Evolutionary conservation across 176 grass and related monocot species (phyloP).

Genomic region (Musa troglodytarum): DNA sequence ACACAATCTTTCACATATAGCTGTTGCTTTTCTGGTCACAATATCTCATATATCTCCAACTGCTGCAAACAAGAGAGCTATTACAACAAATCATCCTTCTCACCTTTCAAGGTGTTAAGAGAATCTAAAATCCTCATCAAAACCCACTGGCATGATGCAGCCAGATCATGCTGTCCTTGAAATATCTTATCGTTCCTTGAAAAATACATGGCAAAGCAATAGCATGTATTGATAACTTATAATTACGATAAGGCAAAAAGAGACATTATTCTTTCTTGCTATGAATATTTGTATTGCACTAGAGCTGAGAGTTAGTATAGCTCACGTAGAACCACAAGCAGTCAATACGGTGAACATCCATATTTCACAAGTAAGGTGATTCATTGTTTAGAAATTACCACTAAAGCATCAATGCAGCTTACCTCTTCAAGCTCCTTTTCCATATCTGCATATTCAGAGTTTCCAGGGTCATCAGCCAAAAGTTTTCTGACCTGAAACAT

Average conservation of each 20-base stretch:
- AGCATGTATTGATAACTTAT: conserved; percentile 14
- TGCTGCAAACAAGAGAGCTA: conserved; percentile 28
- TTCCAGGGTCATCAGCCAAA: conserved; percentile 52
- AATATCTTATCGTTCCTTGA: conserved; percentile 45
- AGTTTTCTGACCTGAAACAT: conserved; percentile 56
- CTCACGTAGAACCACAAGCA: background rate
- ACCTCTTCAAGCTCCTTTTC: conserved; percentile 91
- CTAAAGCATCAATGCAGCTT: conserved; percentile 23
- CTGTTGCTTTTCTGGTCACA: conserved; percentile 25
- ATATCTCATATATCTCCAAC: conserved; percentile 41
- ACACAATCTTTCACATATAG: conserved; percentile 28
- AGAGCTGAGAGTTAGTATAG: background rate
- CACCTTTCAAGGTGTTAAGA: conserved; percentile 61
- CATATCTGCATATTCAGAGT: conserved; percentile 84
- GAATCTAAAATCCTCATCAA: conserved; percentile 50
- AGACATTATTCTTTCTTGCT: background rate
- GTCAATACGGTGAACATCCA: background rate
- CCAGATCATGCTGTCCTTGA: conserved; percentile 47
- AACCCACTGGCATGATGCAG: conserved; percentile 42
- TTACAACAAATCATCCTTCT: conserved; percentile 22
- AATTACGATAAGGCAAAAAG: background rate
- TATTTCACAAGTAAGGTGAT: background rate
- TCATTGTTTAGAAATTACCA: background rate
- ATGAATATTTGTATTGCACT: background rate
- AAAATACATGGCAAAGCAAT: conserved; percentile 39